phyloP scores from a whole-genome alignment of 768 basidiomycete species.

The Naganishia vishniacii region DNA sequence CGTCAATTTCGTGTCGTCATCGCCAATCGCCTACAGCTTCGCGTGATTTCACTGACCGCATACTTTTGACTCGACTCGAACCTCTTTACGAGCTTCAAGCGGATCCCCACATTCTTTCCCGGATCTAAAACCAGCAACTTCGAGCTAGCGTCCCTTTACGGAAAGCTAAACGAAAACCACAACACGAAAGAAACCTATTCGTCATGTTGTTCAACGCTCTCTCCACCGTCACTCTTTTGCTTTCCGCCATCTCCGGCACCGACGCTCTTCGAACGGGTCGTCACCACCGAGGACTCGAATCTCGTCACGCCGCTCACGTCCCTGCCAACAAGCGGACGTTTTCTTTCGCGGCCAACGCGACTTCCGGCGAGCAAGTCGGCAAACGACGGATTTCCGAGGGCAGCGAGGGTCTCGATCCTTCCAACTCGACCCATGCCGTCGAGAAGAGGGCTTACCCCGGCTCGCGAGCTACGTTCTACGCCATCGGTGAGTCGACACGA shows the following conservation, averaged over 20 bases:
- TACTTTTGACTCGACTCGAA: slow-evolving; percentile 3
- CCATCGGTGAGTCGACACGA: slow-evolving; percentile 20
- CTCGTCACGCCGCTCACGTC: slow-evolving; percentile 7
- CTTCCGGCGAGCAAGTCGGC: slow-evolving; percentile 13
- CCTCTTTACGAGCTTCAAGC: not conserved
- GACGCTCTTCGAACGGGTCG: slow-evolving; percentile 4
- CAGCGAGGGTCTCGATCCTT: slow-evolving; percentile 5
- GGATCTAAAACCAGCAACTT: too few species aligned
- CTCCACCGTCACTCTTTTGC: slow-evolving; percentile 21
- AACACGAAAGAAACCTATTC: not conserved
- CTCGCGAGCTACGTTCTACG: slow-evolving; percentile 24
- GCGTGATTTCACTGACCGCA: slow-evolving; percentile 9
- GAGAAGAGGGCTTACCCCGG: slow-evolving; percentile 18
- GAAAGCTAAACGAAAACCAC: not conserved
- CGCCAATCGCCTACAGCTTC: not conserved
- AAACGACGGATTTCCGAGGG: slow-evolving; percentile 9
- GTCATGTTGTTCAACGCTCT: slow-evolving; percentile 18
- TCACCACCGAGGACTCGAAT: slow-evolving; percentile 17
- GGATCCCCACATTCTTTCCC: slow-evolving; percentile 5
- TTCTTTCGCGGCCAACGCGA: slow-evolving; percentile 4
- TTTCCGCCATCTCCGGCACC: slow-evolving; percentile 12
- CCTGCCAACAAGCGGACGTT: slow-evolving; percentile 14
- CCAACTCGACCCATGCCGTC: slow-evolving; percentile 8
- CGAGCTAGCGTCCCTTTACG: too few species aligned
- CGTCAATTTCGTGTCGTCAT: too few species aligned